These are phyloP conservation scores for Hirschfeldia incana DNA, from an alignment of 345 rosid species.

Conservation along the genomic window DNA sequence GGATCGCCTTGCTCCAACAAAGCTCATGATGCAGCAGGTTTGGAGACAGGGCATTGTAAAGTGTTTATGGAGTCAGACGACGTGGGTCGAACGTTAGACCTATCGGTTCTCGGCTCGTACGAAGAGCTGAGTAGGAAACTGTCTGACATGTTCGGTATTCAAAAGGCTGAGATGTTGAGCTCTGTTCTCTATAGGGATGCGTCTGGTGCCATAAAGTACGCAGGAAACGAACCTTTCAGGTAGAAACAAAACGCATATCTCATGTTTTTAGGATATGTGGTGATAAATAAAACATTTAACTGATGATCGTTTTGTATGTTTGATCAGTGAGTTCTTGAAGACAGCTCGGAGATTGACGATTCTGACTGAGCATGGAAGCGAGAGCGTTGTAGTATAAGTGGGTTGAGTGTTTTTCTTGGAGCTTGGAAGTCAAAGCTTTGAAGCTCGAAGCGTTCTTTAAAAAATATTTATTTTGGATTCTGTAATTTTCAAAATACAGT, in stretches of 20 bases:
- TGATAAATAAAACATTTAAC: background rate
- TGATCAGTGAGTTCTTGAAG: constrained; percentile 78
- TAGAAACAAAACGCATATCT: constrained; percentile 13
- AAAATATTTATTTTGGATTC: constrained; percentile 28
- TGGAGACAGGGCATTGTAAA: constrained; percentile 79
- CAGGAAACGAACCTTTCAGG: constrained; percentile 91
- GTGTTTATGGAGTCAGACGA: constrained; percentile 88
- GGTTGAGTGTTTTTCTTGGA: constrained; percentile 5
- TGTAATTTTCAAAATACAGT: constrained; percentile 33
- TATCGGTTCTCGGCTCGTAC: constrained; percentile 72
- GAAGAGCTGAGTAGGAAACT: constrained; percentile 70
- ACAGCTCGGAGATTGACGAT: constrained; percentile 79
- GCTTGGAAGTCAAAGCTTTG: constrained; percentile 16
- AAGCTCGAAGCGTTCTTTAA: background rate
- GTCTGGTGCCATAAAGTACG: constrained; percentile 59
- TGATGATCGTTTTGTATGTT: background rate
- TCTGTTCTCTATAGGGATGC: constrained; percentile 70
- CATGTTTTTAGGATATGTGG: background rate
- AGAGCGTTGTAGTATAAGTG: constrained; percentile 53
- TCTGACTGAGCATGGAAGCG: constrained; percentile 63
- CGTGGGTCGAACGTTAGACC: constrained; percentile 79
- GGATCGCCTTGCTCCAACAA: constrained; percentile 62
- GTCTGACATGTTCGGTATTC: constrained; percentile 72
- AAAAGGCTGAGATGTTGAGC: constrained; percentile 64
- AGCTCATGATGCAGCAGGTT: constrained; percentile 42